Conservation (phyloP, 805 yeast species). For the Schwanniomyces vanrijiae region DNA sequence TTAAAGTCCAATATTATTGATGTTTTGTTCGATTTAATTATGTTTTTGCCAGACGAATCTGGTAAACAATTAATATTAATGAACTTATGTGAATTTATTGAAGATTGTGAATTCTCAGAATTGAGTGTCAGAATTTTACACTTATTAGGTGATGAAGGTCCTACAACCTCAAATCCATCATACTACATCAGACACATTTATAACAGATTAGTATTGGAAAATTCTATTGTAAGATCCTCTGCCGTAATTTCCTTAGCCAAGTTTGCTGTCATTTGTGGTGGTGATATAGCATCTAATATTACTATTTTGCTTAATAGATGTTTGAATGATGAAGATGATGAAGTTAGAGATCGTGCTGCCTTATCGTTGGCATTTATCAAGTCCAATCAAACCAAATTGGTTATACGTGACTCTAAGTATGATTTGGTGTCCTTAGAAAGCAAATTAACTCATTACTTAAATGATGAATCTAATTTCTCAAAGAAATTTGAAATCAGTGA, state of each 20-base stretch:
- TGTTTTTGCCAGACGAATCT: constrained; percentile 68
- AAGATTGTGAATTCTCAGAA: constrained; percentile 96
- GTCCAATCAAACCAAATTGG: constrained; percentile 39
- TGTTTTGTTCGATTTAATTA: constrained; percentile 88
- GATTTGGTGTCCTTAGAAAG: constrained; percentile 78
- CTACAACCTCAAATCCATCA: constrained; percentile 80
- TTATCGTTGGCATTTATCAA: constrained; percentile 69
- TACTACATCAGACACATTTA: constrained; percentile 93
- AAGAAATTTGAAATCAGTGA: constrained; percentile 69
- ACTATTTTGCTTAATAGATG: constrained; percentile 78
- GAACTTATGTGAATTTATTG: constrained; percentile 93
- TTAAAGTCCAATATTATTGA: constrained; percentile 89
- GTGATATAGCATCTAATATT: constrained; percentile 64
- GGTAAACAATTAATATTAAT: constrained; percentile 82
- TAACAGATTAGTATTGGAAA: constrained; percentile 94
- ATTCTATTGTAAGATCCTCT: constrained; percentile 91
- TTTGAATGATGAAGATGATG: constrained; percentile 87
- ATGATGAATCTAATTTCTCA: constrained; percentile 47
- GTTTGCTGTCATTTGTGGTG: constrained; percentile 79
- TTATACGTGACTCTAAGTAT: constrained; percentile 67
- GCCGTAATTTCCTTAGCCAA: constrained; percentile 92
- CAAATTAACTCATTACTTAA: constrained; percentile 71
- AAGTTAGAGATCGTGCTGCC: constrained; percentile 96
- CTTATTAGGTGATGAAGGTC: constrained; percentile 92
- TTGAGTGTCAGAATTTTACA: constrained; percentile 91